phyloP scores from a whole-genome alignment of 768 basidiomycete genomes.

The Auricularia sp. region DNA sequence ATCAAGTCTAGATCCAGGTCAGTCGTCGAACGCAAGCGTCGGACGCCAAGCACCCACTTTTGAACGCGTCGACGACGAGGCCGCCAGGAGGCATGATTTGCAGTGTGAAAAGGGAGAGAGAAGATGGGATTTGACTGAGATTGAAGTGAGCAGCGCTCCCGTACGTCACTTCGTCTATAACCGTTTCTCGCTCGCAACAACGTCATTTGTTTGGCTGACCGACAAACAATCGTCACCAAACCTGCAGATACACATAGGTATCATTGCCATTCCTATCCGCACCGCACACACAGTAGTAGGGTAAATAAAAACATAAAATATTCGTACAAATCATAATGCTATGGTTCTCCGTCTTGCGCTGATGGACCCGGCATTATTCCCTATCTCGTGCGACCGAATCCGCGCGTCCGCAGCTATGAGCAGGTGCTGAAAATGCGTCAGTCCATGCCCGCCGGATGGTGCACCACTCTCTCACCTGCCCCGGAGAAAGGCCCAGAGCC shows the following conservation, averaged over 20 bases:
- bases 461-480: not conserved
- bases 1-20: slow-evolving; percentile 35
- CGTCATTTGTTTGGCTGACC: no score
- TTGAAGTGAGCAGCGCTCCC: no score
- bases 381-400: not conserved
- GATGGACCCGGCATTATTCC: not conserved
- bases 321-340: not conserved
- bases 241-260: no score
- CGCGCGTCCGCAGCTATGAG: not conserved
- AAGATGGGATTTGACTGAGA: not conserved
- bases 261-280: no score
- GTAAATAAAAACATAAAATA: no score
- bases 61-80: slow-evolving; percentile 77
- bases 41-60: slow-evolving; percentile 44
- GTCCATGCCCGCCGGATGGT: not conserved
- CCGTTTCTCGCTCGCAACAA: no score
- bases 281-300: no score
- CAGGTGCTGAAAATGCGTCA: not conserved
- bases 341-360: not conserved
- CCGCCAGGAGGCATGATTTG: slow-evolving; percentile 17
- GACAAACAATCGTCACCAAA: no score
- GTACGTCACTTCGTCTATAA: no score
- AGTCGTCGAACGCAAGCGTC: slow-evolving; percentile 8
- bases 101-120: not conserved
- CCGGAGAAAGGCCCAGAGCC: not conserved